Percentiles rank a stretch among this genome's conserved stretches.
Conservation (phyloP, 1,284 basidiomycete species). For the Boletus mariae region DNA sequence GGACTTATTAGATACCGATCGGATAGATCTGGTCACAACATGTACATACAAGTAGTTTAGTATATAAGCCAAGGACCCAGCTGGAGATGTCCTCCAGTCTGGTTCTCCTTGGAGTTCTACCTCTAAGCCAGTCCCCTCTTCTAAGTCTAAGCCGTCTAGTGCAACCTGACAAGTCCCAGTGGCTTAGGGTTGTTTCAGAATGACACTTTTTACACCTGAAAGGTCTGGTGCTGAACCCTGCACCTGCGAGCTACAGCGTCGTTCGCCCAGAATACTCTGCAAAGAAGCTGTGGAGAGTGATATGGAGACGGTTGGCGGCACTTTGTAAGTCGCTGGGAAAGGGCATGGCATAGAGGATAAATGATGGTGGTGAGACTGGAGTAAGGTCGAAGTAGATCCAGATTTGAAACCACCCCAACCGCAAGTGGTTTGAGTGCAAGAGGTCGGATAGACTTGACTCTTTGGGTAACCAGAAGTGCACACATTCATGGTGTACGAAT, state of each 20-base stretch:
- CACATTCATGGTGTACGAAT: conserved; percentile 1
- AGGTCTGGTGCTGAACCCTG: conserved; percentile 22
- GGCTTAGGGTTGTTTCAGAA: conserved; percentile 1
- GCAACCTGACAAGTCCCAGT: too few species aligned
- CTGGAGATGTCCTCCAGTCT: too few species aligned
- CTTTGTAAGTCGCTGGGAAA: conserved; percentile 25
- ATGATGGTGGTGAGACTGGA: conserved; percentile 10
- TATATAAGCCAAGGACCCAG: too few species aligned
- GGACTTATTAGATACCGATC: too few species aligned
- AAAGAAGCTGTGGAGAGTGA: conserved; percentile 31
- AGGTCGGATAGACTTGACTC: conserved; percentile 16
- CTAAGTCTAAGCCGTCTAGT: too few species aligned
- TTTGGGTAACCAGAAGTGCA: conserved; percentile 11
- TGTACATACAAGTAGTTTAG: too few species aligned
- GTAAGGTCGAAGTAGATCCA: not conserved
- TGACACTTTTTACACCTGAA: conserved; percentile 29
- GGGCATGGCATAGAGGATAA: conserved; percentile 8
- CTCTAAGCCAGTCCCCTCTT: too few species aligned
- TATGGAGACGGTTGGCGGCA: conserved; percentile 31
- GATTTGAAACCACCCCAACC: conserved; percentile 7
- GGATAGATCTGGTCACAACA: too few species aligned
- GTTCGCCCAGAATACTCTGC: conserved; percentile 10
- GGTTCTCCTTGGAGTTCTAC: too few species aligned
- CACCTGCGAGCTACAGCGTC: not conserved
- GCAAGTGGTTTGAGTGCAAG: conserved; percentile 14